A percentile compares a stretch with the other conserved stretches of the same genome.
These are phyloP conservation scores for Alternaria rosae DNA, from an alignment of 2,329 filamentous ascomycete genomes.

Conservation along the genomic window DNA sequence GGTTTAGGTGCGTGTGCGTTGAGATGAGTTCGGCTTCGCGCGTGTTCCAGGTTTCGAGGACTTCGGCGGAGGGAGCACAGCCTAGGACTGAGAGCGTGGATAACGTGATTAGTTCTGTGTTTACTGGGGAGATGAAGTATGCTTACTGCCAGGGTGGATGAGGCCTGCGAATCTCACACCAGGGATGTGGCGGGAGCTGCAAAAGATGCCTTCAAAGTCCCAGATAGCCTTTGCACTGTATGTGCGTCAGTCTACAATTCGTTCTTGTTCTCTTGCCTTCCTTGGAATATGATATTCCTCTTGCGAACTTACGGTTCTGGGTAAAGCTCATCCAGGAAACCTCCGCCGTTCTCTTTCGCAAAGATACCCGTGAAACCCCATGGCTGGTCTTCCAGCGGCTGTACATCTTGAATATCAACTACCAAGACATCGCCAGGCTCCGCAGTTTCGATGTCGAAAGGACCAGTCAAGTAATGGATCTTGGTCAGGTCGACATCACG, in stretches of 20 bases:
- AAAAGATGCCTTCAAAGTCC: constrained; percentile 81
- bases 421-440: constrained; percentile 85
- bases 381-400: constrained; percentile 82
- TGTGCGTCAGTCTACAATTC: background rate
- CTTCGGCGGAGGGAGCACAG: constrained; percentile 80
- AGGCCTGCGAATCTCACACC: constrained; percentile 87
- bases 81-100: constrained; percentile 54
- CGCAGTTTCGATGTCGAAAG: constrained; percentile 84
- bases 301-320: constrained; percentile 70
- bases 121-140: too few species aligned
- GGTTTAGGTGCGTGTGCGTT: constrained; percentile 63
- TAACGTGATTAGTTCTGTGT: background rate
- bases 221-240: constrained; percentile 74
- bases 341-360: constrained; percentile 80
- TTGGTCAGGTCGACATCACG: constrained; percentile 83
- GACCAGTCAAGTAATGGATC: constrained; percentile 87
- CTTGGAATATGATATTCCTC: background rate
- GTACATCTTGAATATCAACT: constrained; percentile 91
- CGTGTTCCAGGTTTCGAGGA: constrained; percentile 82
- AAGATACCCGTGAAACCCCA: constrained; percentile 94
- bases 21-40: constrained; percentile 83
- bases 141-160: constrained; percentile 79
- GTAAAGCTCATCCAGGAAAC: constrained; percentile 87
- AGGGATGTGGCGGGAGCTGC: constrained; percentile 75
- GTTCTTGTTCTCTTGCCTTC: background rate